A percentile compares a stretch with the other conserved stretches of the same genome.
Conservation (phyloP, 2,329 filamentous ascomycete species). For the Cytospora leucostoma region DNA sequence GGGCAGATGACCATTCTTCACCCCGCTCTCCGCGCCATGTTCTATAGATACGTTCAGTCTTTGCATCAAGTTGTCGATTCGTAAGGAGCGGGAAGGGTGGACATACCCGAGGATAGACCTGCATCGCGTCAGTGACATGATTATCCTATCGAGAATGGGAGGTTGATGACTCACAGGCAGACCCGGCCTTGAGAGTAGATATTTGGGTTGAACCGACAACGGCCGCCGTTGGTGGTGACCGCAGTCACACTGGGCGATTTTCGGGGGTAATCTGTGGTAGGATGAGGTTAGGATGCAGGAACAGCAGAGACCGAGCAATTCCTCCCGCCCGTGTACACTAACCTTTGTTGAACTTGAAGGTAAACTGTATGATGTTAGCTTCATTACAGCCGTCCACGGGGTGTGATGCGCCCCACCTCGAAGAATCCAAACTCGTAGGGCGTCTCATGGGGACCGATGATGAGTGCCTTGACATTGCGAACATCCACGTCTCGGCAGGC, state of each 20-base stretch:
- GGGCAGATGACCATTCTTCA: constrained; percentile 95
- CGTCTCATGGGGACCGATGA: constrained; percentile 90
- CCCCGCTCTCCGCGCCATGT: constrained; percentile 91
- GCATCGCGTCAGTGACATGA: constrained; percentile 26
- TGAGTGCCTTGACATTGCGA: constrained; percentile 81
- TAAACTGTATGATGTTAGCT: constrained; percentile 59
- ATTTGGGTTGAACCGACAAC: constrained; percentile 93
- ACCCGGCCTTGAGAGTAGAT: constrained; percentile 92
- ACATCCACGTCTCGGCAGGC: constrained; percentile 87
- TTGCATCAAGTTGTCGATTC: constrained; percentile 24
- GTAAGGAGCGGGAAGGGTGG: constrained; percentile 4
- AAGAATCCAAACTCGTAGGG: constrained; percentile 98
- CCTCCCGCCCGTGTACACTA: constrained; percentile 25
- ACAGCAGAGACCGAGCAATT: background rate
- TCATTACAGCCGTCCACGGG: constrained; percentile 1
- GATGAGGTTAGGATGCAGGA: constrained; percentile 11
- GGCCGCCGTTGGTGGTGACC: constrained; percentile 84
- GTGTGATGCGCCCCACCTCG: constrained; percentile 60
- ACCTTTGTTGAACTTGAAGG: constrained; percentile 77
- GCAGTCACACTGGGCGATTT: constrained; percentile 64
- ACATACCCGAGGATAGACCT: constrained; percentile 83
- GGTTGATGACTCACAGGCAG: constrained; percentile 69
- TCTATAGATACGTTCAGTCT: constrained; percentile 46
- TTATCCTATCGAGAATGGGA: background rate
- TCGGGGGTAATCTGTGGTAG: constrained; percentile 74